Base-by-base conservation (phyloP, 805 yeast genomes). In the Blastobotrys robertii region DNA sequence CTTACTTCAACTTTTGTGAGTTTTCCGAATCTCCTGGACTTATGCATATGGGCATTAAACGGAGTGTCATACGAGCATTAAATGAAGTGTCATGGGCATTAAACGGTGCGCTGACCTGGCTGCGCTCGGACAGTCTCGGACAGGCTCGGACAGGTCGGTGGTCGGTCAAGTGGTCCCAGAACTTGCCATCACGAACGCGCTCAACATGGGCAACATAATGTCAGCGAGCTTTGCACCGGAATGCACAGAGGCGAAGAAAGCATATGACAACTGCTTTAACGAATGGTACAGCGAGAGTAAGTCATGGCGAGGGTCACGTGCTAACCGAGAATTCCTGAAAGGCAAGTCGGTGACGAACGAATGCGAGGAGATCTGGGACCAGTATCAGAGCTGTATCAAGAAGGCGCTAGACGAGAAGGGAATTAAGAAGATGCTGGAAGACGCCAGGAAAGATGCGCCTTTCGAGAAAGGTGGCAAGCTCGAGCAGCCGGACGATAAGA, bases 141-240 rank as follows among this genome's bases (percentile, higher is more conserved):
- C n/a, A n/a, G n/a, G n/a, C n/a, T n/a, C n/a, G n/a, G n/a, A n/a
- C n/a, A n/a, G n/a, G n/a, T n/a, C n/a, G n/a, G n/a, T n/a, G n/a
- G n/a, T n/a, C n/a, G n/a, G 34, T 31, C 14, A 31, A 31, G 34
- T 31, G 14, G 34, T 31, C 13, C 13, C 14, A 31, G 14, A 37
- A 28, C 39, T 35, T 5, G 13, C n/a, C n/a, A 14, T 11, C n/a
- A 14, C 38, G 8, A 14, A 35, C 38, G 28, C 30, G 16, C n/a
- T n/a, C 30, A 12, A 9, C 16, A 80, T 81, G 86, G 87, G 87
- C 40, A 79, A 78, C 63, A 60, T 69, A 42, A 75, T 83, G 83
- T 81, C 88, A 12, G 72, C 94, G 5, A 86, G 95, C 47, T 84
- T 92, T 70, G 97, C 98, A 31, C 96, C 97, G 19, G 97, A 92